Evolutionary conservation across 176 grass and related monocot species (phyloP), one percentile per base, ranked within the genome.

Genomic region (Musa acuminata): DNA sequence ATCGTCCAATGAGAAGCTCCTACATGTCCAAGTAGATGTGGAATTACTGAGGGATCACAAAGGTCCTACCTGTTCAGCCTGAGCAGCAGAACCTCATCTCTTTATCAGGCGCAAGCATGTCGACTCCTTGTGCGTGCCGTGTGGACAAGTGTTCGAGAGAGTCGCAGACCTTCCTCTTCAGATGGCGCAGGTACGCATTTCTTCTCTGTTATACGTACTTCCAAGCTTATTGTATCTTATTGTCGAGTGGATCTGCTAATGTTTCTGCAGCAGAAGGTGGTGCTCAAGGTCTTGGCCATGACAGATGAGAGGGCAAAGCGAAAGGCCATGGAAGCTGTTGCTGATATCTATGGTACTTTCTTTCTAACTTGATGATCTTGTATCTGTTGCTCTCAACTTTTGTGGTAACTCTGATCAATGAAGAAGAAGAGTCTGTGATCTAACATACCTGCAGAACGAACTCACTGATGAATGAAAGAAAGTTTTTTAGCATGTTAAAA

Each of bases 251-350:
- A 14, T 55, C 16, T 14, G 6, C 22, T 63, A 1, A 63, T 65
- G 22, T 27, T 26, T 9, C 2, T 26, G 26, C 23, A 65, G 69
- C 69, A 53, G 53, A 72, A 72, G 17, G 51, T 72, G 21, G 69
- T 72, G 49, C 9, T 72, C n/a, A 72, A 72, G 51, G 3, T 72
- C 53, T 50, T 14, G 49, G 69, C 19, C 69, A 72, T 72, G 69
- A 25, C n/a, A 1, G 69, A 72, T 53, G 69, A 53, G 49, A 72
- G 13, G 69, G 53, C 69, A 24, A 72, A 72, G 69, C 69, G 53
- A 50, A 72, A 72, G 21, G 69, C 50, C 49, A 72, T 72, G 1
- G 69, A 72, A 52, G 69, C 20, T 53, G 69, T 21, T 8, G 69
- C 69, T 23, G 69, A 72, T 21, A 72, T 72, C 49, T 53, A 53